These are phyloP conservation scores for Trichoderma reesei DNA, from an alignment of 495 filamentous ascomycete species.

Conservation along the genomic window DNA sequence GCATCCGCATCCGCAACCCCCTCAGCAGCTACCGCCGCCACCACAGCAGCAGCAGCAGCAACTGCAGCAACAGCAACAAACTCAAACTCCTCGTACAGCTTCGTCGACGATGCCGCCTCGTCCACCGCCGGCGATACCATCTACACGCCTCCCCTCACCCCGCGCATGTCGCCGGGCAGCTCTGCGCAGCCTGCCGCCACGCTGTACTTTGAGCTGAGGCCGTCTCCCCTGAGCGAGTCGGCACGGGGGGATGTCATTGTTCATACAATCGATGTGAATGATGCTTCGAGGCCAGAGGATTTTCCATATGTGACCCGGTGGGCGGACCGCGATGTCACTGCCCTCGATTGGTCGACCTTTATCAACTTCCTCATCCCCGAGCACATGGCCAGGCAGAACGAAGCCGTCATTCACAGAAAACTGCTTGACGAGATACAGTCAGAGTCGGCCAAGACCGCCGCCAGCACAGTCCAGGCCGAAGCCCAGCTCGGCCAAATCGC, in stretches of 20 bases:
- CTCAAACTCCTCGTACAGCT: constrained; percentile 19
- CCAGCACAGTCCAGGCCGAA: constrained; percentile 13
- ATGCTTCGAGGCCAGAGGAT: constrained; percentile 18
- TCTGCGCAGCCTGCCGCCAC: constrained; percentile 19
- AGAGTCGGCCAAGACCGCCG: constrained; percentile 13
- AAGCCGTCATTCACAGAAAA: constrained; percentile 28
- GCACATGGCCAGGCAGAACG: constrained; percentile 23
- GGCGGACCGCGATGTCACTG: constrained; percentile 25
- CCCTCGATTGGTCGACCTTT: constrained; percentile 43
- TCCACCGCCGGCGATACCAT: constrained; percentile 31
- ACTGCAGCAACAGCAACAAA: not conserved
- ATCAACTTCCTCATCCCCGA: constrained; percentile 33
- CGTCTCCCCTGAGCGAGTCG: constrained; percentile 11
- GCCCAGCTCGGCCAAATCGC: constrained; percentile 26
- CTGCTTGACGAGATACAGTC: constrained; percentile 18
- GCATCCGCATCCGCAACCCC: not conserved
- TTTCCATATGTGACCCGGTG: constrained; percentile 27
- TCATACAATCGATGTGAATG: constrained; percentile 17
- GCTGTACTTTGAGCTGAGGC: constrained; percentile 32
- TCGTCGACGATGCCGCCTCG: constrained; percentile 18
- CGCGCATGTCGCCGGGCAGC: constrained; percentile 22
- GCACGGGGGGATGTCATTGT: constrained; percentile 14
- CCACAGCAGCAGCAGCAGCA: not conserved
- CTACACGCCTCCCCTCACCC: constrained; percentile 39
- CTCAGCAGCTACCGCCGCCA: no score